Conservation (phyloP, 148 eudicot genomes). For the Spergularia bocconei region DNA sequence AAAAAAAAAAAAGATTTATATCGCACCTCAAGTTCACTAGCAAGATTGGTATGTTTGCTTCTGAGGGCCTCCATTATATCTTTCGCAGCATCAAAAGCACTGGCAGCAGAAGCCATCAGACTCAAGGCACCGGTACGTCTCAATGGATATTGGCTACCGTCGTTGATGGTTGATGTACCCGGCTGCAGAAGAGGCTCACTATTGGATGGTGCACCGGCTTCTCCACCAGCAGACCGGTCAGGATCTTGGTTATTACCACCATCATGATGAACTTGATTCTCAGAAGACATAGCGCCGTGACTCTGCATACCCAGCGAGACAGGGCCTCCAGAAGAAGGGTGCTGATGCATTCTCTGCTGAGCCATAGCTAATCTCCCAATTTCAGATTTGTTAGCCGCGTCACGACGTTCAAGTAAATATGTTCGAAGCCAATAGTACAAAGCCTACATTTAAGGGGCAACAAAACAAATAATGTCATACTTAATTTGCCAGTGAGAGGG, state of each 20-base stretch:
- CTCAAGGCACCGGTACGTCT: slow-evolving; percentile 80
- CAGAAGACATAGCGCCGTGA: slow-evolving; percentile 56
- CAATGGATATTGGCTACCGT: slow-evolving; percentile 65
- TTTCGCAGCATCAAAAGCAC: slow-evolving; percentile 95
- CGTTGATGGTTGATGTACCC: slow-evolving; percentile 50
- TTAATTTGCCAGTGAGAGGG: not conserved
- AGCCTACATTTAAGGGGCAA: slow-evolving; percentile 47
- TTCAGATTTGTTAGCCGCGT: slow-evolving; percentile 93
- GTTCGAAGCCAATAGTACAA: slow-evolving; percentile 98
- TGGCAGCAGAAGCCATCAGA: slow-evolving; percentile 90
- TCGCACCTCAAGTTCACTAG: slow-evolving; percentile 91
- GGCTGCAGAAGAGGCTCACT: slow-evolving; percentile 68
- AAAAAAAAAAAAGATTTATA: not conserved
- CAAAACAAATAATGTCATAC: not conserved
- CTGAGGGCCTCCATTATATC: slow-evolving; percentile 99
- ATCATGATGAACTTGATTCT: slow-evolving; percentile 77
- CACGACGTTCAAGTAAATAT: slow-evolving; percentile 95
- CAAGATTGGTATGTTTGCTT: slow-evolving; percentile 96
- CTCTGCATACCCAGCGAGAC: slow-evolving; percentile 47
- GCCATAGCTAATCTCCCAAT: slow-evolving; percentile 85
- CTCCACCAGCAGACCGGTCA: slow-evolving; percentile 61
- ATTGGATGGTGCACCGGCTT: slow-evolving; percentile 54
- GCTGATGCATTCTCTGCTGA: slow-evolving; percentile 92
- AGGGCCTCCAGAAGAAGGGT: slow-evolving; percentile 50
- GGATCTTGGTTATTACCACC: slow-evolving; percentile 71